phyloP scores from a whole-genome alignment of 306 rosid genomes.

The Crataegus laevigata region DNA sequence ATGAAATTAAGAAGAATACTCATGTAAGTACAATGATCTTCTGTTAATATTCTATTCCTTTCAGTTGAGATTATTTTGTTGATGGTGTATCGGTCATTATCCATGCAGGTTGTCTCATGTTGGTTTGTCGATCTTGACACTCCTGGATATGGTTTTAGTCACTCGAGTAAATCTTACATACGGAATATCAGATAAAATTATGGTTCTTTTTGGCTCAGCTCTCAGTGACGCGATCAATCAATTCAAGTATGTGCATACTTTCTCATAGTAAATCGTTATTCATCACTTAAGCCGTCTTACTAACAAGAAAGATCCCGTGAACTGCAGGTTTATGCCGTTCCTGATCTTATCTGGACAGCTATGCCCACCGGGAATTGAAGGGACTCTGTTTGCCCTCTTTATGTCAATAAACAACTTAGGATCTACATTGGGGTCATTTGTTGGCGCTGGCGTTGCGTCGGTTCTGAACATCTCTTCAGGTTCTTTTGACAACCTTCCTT shows the following conservation, averaged over 20 bases:
- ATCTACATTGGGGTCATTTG: slow-evolving; percentile 54
- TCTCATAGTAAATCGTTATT: not conserved
- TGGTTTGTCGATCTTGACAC: slow-evolving; percentile 50
- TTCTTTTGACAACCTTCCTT: slow-evolving; percentile 64
- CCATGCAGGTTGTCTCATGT: slow-evolving; percentile 55
- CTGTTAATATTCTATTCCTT: not conserved
- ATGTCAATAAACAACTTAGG: slow-evolving; percentile 89
- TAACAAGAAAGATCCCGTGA: not conserved
- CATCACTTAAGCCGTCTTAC: not conserved
- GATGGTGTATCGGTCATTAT: slow-evolving; percentile 19
- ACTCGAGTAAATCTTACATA: slow-evolving; percentile 47
- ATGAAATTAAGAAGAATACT: slow-evolving; percentile 69
- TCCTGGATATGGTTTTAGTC: slow-evolving; percentile 52
- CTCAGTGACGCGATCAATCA: slow-evolving; percentile 70
- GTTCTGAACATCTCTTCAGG: slow-evolving; percentile 63
- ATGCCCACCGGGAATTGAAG: slow-evolving; percentile 92
- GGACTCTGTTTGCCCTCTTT: slow-evolving; percentile 80
- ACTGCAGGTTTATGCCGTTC: slow-evolving; percentile 86
- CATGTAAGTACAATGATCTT: slow-evolving; percentile 38
- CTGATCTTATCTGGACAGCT: slow-evolving; percentile 75
- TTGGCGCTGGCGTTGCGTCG: slow-evolving; percentile 73
- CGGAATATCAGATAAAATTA: slow-evolving; percentile 52
- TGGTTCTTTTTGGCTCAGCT: slow-evolving; percentile 75
- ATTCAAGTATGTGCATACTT: slow-evolving; percentile 51
- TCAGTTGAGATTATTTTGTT: not conserved